Evolutionary conservation across 2,329 filamentous ascomycete genomes (phyloP).

Genomic region (Paecilomyces niveus): DNA sequence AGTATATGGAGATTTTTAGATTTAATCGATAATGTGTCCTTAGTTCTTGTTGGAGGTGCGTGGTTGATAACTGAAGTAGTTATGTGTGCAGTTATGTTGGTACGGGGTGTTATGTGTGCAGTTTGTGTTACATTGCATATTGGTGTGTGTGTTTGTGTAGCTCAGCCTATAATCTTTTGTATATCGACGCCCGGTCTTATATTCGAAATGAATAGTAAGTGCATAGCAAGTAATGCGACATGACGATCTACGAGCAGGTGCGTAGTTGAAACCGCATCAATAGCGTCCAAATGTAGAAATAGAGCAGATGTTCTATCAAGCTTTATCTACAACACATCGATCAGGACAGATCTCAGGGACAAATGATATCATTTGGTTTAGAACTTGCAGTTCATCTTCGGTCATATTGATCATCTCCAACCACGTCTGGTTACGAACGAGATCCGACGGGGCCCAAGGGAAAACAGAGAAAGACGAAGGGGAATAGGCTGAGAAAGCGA

Average conservation of each 20-base stretch:
- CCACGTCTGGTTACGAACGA: conserved; percentile 6
- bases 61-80: not conserved
- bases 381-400: not conserved
- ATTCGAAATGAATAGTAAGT: no score
- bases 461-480: not conserved
- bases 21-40: conserved; percentile 28
- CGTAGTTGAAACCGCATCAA: no score
- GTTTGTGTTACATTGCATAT: not conserved
- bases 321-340: not conserved
- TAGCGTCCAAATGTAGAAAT: not conserved
- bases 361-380: not conserved
- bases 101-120: not conserved
- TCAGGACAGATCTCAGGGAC: not conserved
- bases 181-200: no score
- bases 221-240: no score
- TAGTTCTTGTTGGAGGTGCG: not conserved
- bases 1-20: conserved; percentile 39
- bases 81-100: not conserved
- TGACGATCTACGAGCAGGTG: no score
- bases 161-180: no score
- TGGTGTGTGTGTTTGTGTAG: not conserved
- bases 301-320: not conserved
- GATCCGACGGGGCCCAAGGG: conserved; percentile 2
- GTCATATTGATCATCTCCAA: not conserved
- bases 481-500: conserved; percentile 1